Conservation (phyloP, 2,329 filamentous ascomycete genomes). For the Pseudopyrenochaeta lycopersici region DNA sequence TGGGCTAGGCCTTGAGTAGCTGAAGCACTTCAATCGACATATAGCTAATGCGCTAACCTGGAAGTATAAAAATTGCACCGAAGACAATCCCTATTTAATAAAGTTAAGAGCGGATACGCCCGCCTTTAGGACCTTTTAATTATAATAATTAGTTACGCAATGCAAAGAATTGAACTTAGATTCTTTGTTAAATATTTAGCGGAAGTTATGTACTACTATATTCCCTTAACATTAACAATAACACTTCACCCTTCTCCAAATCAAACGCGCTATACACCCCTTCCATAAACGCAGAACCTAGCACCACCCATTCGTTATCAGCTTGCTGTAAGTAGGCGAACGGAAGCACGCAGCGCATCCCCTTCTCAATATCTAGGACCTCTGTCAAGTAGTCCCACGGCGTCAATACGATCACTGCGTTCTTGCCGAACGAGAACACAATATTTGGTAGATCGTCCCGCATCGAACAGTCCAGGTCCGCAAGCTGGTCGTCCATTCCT, state of each 20-base stretch:
- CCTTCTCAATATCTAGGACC: constrained; percentile 6
- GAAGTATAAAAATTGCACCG: not conserved
- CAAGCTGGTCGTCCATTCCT: constrained; percentile 5
- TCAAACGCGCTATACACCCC: not conserved
- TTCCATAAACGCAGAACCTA: not conserved
- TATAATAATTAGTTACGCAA: not conserved
- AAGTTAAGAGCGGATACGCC: not conserved
- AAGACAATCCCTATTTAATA: not conserved
- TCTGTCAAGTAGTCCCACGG: constrained; percentile 9
- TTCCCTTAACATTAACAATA: not conserved
- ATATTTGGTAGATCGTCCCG: constrained; percentile 7
- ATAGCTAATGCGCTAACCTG: not conserved
- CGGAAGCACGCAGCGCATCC: not conserved
- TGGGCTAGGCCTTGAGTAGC: too few species aligned
- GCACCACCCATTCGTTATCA: not conserved
- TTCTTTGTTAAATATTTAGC: not conserved
- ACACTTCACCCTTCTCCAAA: constrained; percentile 1
- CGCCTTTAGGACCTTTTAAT: not conserved
- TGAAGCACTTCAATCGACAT: too few species aligned
- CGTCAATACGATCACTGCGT: constrained; percentile 7
- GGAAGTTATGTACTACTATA: not conserved
- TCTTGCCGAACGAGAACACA: constrained; percentile 6
- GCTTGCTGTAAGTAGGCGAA: constrained; percentile 1
- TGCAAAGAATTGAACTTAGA: not conserved
- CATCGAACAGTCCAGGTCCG: constrained; percentile 9